A percentile compares a stretch with the other conserved stretches of the same genome.
These are phyloP conservation scores for Pseudopyrenochaeta lycopersici DNA, from an alignment of 2,329 filamentous ascomycete genomes.

Conservation along the genomic window DNA sequence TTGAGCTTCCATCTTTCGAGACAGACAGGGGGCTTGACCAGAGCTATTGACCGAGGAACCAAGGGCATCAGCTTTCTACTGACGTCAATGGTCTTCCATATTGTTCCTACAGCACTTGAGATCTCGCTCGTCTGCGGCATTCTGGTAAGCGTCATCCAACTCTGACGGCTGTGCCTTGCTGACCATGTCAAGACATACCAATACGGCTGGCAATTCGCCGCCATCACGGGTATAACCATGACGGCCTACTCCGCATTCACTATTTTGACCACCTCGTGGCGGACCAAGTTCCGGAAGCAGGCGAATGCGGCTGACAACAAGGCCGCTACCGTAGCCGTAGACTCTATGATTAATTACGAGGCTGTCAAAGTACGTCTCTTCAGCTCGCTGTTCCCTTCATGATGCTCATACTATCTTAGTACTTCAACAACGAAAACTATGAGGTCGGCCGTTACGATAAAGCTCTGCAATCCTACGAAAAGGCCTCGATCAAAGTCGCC, in stretches of 20 bases:
- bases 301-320: slow-evolving; percentile 97
- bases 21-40: slow-evolving; percentile 91
- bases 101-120: slow-evolving; percentile 91
- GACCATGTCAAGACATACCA: slow-evolving; percentile 74
- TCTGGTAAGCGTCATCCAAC: slow-evolving; percentile 59
- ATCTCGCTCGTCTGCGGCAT: slow-evolving; percentile 97
- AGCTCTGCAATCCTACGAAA: slow-evolving; percentile 85
- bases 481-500: slow-evolving; percentile 94
- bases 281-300: slow-evolving; percentile 93
- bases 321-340: slow-evolving; percentile 92
- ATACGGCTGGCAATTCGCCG: slow-evolving; percentile 90
- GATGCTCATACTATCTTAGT: slow-evolving; percentile 50
- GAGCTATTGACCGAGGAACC: slow-evolving; percentile 94
- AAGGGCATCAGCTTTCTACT: slow-evolving; percentile 98
- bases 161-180: slow-evolving; percentile 4
- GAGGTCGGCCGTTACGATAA: slow-evolving; percentile 91
- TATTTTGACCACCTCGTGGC: slow-evolving; percentile 94
- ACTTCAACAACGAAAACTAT: slow-evolving; percentile 98
- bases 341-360: slow-evolving; percentile 98
- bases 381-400: background rate
- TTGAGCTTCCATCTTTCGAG: slow-evolving; percentile 92
- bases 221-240: slow-evolving; percentile 92
- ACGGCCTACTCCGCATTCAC: slow-evolving; percentile 95
- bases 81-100: slow-evolving; percentile 98
- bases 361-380: slow-evolving; percentile 74